A percentile compares a stretch with the other conserved stretches of the same genome.
Conservation (phyloP, 106 monocot genomes). For the Dendrobium chrysotoxum region DNA sequence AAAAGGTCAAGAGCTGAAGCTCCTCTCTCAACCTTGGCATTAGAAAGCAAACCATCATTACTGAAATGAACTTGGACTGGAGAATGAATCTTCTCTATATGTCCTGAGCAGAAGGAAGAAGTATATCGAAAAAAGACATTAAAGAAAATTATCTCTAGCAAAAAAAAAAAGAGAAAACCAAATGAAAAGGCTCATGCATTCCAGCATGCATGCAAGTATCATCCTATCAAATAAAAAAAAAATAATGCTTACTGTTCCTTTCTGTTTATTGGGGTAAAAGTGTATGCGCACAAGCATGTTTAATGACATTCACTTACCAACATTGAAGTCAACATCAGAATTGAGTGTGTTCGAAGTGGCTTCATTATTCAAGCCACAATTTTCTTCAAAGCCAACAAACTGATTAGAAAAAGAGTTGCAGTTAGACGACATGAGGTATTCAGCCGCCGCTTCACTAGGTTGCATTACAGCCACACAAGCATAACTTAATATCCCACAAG, state of each 20-base stretch:
- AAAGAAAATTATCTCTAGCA: neutral
- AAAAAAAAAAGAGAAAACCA: neutral
- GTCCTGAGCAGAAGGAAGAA: constrained; percentile 22
- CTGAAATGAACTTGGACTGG: constrained; percentile 20
- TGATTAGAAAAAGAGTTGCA: constrained; percentile 43
- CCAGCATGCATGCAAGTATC: neutral
- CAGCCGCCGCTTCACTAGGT: constrained; percentile 56
- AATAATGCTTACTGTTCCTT: neutral
- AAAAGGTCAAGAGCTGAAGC: constrained; percentile 78
- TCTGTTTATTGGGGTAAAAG: neutral
- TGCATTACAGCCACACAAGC: constrained; percentile 78
- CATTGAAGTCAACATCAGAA: constrained; percentile 18
- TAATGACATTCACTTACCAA: constrained; percentile 25
- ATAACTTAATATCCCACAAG: constrained; percentile 93
- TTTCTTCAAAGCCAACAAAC: constrained; percentile 16
- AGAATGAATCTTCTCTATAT: constrained; percentile 11
- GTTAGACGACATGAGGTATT: constrained; percentile 56
- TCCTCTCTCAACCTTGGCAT: constrained; percentile 10
- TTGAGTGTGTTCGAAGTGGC: constrained; percentile 5
- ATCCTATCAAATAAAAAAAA: neutral
- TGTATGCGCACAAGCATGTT: neutral
- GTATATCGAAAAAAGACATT: neutral
- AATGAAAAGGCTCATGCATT: neutral
- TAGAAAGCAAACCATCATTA: constrained; percentile 11
- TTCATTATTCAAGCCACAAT: constrained; percentile 18